phyloP scores from a whole-genome alignment of 345 rosid genomes.

The Diplotaxis tenuifolia region DNA sequence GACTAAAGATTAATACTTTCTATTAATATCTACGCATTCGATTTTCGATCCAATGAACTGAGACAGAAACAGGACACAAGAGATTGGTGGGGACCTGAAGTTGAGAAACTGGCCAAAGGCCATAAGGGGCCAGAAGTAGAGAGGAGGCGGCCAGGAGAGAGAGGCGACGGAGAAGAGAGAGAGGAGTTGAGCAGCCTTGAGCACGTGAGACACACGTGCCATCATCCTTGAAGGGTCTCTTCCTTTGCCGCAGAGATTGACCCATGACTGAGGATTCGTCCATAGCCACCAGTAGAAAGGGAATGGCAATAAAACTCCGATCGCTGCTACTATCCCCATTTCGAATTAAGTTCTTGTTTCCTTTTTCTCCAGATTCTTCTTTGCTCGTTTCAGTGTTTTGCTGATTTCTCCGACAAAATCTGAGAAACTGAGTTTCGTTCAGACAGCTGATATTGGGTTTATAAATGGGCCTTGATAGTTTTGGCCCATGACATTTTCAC shows the following conservation, averaged over 20 bases:
- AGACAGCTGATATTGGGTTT: conserved; percentile 15
- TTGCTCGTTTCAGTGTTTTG: not conserved
- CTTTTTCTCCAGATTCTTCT: not conserved
- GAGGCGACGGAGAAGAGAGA: conserved; percentile 73
- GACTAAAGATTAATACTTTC: conserved; percentile 1
- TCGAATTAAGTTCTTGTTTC: not conserved
- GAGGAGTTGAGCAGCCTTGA: conserved; percentile 70
- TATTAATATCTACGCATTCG: not conserved
- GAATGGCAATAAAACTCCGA: conserved; percentile 64
- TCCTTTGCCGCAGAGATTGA: conserved; percentile 61
- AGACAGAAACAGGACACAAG: not conserved
- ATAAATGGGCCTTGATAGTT: conserved; percentile 1
- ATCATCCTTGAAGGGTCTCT: conserved; percentile 70
- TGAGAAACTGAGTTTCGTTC: not conserved
- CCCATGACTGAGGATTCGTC: conserved; percentile 82
- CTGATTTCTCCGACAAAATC: conserved; percentile 5
- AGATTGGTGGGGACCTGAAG: conserved; percentile 55
- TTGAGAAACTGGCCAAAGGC: conserved; percentile 90
- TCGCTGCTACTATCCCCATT: conserved; percentile 72
- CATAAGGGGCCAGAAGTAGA: conserved; percentile 87
- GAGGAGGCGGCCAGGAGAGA: conserved; percentile 76
- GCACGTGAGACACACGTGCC: conserved; percentile 70
- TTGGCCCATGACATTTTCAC: conserved; percentile 7
- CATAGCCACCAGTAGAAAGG: conserved; percentile 88
- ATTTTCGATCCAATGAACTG: not conserved